Base-by-base conservation (phyloP, 140 eudicot species). In the Erigeron philadelphicus region DNA sequence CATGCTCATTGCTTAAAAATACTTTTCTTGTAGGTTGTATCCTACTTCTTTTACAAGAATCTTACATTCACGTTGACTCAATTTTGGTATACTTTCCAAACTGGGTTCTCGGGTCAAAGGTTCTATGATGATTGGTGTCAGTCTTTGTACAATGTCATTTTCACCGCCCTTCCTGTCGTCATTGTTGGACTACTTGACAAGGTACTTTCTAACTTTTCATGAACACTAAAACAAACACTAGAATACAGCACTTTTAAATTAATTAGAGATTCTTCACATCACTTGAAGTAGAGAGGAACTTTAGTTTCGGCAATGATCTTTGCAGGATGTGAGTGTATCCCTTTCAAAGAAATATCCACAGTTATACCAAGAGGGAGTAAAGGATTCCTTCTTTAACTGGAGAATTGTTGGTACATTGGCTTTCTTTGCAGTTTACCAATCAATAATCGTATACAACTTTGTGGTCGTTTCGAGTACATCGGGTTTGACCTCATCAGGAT, bases 111-210 rank as follows among this genome's bases (percentile, higher is more conserved):
- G 16, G 98, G 98, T 78, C 98, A 92, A 75, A 84, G 96, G 85
- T 88, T 86, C 47, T 92, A 92, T 72, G 98, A 92, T 46, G 98
- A 92, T 67, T 92, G 96, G 96, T 92, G 83, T 75, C 98, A 92
- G 85, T 87, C 96, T 70, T 81, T 92, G 53, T 92, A 88, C 80
- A 92, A 92, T 75, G 98, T 92, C 65, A 75, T 92, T 42, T 92
- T 92, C 81, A 92, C 98, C 16, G 90, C 98, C 44, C 72, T 92
- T 58, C 98, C 96, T 17, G 98, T 92, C 55, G 83, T 92, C 63
- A 76, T 84, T 45, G 78, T 92, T 61, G 98, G 98, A 75, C 85
- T 92, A 25, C 88, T 92, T 56, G 98, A 92, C 62, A 92, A 88
- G 98, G 98, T 92, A 82, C 38, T 31, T 31, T 31, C 38, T 31